Conservation (phyloP, 306 rosid genomes). For the Quercus robur region DNA sequence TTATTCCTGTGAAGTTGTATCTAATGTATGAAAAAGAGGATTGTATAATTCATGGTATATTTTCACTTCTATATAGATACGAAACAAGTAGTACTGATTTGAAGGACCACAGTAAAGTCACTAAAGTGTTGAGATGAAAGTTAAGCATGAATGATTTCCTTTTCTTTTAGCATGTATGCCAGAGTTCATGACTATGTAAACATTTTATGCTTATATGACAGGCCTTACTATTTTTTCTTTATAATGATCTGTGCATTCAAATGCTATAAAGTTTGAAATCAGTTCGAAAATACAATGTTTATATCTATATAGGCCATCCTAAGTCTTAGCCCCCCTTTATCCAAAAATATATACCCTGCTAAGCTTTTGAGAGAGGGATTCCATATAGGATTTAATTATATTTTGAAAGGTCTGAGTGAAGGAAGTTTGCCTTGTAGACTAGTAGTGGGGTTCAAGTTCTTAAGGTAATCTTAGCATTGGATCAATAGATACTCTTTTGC, state of each 20-base stretch:
- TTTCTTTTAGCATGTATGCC: neutral
- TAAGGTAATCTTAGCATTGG: neutral
- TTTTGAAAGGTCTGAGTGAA: neutral
- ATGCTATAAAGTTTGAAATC: neutral
- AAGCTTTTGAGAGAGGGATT: neutral
- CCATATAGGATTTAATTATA: neutral
- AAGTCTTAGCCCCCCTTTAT: neutral
- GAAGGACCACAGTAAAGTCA: neutral
- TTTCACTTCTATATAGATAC: neutral
- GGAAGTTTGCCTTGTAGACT: neutral
- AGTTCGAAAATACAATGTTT: neutral
- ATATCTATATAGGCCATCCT: neutral
- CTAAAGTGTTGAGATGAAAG: neutral
- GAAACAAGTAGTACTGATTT: neutral
- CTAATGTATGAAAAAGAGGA: conserved; percentile 9
- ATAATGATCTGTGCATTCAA: neutral
- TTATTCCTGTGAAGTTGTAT: conserved; percentile 14
- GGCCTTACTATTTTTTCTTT: neutral
- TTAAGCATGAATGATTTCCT: neutral
- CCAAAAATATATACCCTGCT: neutral
- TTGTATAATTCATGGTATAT: neutral
- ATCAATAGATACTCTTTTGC: no score
- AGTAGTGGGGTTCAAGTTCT: neutral
- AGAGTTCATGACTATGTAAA: neutral
- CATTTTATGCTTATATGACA: neutral